Conservation (phyloP, 495 filamentous ascomycete genomes). For the Tuber melanosporum region DNA sequence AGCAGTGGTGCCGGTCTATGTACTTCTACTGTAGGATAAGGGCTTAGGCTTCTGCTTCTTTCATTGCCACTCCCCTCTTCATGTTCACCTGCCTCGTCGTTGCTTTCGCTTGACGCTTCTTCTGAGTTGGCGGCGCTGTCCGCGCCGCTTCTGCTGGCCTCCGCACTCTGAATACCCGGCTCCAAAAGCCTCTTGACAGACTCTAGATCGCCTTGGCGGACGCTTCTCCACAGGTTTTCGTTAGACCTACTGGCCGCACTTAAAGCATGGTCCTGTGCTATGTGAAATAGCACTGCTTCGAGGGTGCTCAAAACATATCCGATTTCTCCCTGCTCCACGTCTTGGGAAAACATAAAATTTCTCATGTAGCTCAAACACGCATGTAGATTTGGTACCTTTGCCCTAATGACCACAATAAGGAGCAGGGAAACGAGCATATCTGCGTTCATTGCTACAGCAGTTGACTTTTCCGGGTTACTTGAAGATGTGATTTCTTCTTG, state of each 20-base stretch:
- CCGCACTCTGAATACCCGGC: slow-evolving; percentile 44
- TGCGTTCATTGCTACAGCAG: slow-evolving; percentile 79
- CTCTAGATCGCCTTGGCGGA: slow-evolving; percentile 63
- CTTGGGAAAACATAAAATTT: slow-evolving; percentile 92
- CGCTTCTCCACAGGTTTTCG: slow-evolving; percentile 79
- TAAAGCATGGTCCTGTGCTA: slow-evolving; percentile 71
- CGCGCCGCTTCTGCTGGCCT: slow-evolving; percentile 18
- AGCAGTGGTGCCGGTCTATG: slow-evolving; percentile 12
- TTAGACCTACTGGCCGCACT: slow-evolving; percentile 80
- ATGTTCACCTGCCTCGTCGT: not conserved
- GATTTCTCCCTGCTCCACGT: slow-evolving; percentile 94
- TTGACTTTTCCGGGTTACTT: slow-evolving; percentile 53
- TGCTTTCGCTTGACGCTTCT: slow-evolving; percentile 10
- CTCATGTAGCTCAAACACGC: slow-evolving; percentile 87
- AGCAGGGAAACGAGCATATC: slow-evolving; percentile 91
- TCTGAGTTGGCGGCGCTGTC: slow-evolving; percentile 29
- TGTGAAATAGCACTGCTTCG: slow-evolving; percentile 88
- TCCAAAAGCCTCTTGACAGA: slow-evolving; percentile 76
- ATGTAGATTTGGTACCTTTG: slow-evolving; percentile 80
- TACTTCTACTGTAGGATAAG: slow-evolving; percentile 21
- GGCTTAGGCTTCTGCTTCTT: not conserved
- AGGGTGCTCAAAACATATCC: slow-evolving; percentile 96
- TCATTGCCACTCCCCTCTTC: not conserved
- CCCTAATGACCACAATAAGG: slow-evolving; percentile 85
- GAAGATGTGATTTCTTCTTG: slow-evolving; percentile 11